A percentile compares a stretch with the other conserved stretches of the same genome.
Conservation (phyloP, 768 basidiomycete genomes). For the Obba rivulosa region DNA sequence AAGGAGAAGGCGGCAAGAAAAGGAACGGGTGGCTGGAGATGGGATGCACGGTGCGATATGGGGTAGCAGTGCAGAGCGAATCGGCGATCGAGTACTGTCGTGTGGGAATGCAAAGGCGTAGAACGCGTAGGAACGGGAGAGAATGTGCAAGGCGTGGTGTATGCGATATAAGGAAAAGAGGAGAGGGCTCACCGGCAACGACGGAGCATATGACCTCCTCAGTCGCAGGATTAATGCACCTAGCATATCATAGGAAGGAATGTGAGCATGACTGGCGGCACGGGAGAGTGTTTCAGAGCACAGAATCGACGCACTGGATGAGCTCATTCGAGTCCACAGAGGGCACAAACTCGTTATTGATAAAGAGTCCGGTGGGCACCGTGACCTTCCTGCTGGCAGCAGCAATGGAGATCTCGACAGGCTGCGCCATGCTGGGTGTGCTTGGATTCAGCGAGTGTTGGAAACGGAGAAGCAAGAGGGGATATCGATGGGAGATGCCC, state of each 20-base stretch:
- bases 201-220: constrained; percentile 70
- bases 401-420: constrained; percentile 21
- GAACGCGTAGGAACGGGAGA: not conserved
- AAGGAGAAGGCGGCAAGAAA: too few species aligned
- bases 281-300: not conserved
- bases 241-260: constrained; percentile 20
- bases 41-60: not conserved
- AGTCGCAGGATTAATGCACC: constrained; percentile 77
- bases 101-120: not conserved
- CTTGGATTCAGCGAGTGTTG: constrained; percentile 1
- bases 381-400: constrained; percentile 34
- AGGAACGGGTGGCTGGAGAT: too few species aligned
- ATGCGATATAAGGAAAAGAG: not conserved
- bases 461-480: not conserved
- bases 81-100: not conserved
- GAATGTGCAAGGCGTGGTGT: not conserved
- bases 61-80: not conserved
- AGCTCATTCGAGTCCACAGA: constrained; percentile 62
- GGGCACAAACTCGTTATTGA: constrained; percentile 85
- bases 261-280: not conserved
- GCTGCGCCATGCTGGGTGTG: constrained; percentile 12
- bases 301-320: constrained; percentile 48
- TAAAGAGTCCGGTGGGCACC: constrained; percentile 82
- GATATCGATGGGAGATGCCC: constrained; percentile 4
- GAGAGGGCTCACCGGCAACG: constrained; percentile 36